Base-by-base conservation (phyloP, 306 rosid genomes). In the Prunus padus region DNA sequence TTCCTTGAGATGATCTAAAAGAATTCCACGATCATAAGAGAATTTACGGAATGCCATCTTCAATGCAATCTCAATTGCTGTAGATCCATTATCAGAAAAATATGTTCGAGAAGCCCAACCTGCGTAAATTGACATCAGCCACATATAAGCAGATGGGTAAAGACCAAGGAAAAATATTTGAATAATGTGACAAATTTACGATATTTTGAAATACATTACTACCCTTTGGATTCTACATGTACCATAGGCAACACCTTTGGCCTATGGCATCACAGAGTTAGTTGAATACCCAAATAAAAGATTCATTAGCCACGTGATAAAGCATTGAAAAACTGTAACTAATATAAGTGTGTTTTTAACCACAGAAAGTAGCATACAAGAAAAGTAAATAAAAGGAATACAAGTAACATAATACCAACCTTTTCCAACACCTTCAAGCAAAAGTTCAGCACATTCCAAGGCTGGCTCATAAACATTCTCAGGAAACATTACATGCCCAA, bases 41-140 rank as follows among this genome's bases (percentile, higher is more conserved):
- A 86, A 95, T 89, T 89, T 95, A 79, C 96, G 97, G 88, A 95
- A 92, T 22, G 98, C 98, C 97, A 95, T 95, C 88, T 92, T 95
- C 51, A 95, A 85, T 69, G 98, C 98, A 84, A 95, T 92, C 86
- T 95, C 97, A 81, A 95, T 90, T 70, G 98, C 96, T 18, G 98
- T 94, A 65, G 97, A 95, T 86, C 97, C 97, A 78, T 92, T 90
- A 85, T 95, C 98, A 4, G 98, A 95, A 84, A 92, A 95, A 83
- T 81, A 95, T 18, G 78, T 72, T 71, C 97, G 87, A 79, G 97
- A 90, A 84, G 97, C 99, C 99, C 96, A 95, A 76, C 89, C 99
- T 92, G 84, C 77, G 80, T 47, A 44, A 59, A 73, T 46, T 64
- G 33, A 46, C 79, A 75, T 16, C 25, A 73, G 71, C 49, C 2